These are phyloP conservation scores for Jacaranda copaia DNA, from an alignment of 257 asterid species.

Conservation along the genomic window DNA sequence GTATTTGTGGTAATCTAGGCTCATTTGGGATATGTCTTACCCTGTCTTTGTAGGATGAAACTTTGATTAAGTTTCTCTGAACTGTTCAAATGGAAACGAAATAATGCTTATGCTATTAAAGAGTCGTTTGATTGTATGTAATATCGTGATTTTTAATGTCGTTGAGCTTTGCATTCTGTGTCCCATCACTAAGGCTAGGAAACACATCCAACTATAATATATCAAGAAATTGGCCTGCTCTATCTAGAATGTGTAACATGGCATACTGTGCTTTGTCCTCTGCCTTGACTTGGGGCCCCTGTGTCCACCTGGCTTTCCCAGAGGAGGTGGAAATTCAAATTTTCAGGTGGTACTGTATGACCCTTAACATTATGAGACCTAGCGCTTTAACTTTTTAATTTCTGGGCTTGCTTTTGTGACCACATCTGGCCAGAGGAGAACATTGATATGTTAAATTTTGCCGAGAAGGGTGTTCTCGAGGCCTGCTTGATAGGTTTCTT, in stretches of 20 bases:
- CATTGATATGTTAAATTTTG: background rate
- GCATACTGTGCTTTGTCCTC: background rate
- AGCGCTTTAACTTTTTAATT: background rate
- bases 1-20: slow-evolving; percentile 4
- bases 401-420: background rate
- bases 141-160: background rate
- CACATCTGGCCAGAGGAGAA: background rate
- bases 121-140: background rate
- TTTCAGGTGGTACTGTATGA: background rate
- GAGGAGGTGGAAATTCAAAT: background rate
- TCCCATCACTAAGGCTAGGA: background rate
- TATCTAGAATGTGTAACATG: background rate
- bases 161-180: background rate
- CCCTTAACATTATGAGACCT: background rate
- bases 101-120: background rate
- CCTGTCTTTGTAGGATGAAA: background rate
- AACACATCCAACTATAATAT: background rate
- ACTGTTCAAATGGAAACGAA: background rate
- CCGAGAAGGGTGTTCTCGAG: background rate
- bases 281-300: background rate
- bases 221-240: background rate
- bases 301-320: background rate
- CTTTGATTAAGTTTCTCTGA: background rate
- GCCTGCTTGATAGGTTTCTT: background rate
- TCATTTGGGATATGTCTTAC: background rate